Evolutionary conservation across 129 eudicot genomes (phyloP), one percentile per base, ranked within the genome.

Genomic region (Tagetes erecta): DNA sequence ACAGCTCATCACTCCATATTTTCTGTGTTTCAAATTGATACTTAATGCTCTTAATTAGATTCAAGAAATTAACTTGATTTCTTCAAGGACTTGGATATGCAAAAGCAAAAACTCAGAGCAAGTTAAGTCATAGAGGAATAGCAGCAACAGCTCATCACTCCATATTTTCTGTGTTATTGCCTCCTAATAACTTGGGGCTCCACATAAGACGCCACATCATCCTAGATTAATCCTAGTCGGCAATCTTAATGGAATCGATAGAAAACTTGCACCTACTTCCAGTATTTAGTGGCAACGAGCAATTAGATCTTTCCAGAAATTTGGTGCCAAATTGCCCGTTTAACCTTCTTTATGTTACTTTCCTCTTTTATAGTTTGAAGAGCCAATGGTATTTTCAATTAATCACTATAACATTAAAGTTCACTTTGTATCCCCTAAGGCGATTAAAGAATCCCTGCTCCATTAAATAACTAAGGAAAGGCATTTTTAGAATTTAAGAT

Each of bases 381-480:
- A 74, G 47, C 69, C 78, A 12, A 36, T 11, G 34, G 27, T 39
- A 13, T 3, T 31, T 12, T 20, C 9, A n/a, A 40, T 33, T 42
- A 35, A 67, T 4, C 42, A 35, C 74, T 33, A 14, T 37, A 57
- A 45, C 39, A 13, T 7, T 34, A 41, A 8, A 44, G 13, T 42
- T 67, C 34, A 39, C 49, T 41, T 67, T 8, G 44, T 42, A 35
- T 51, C 50, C 65, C 60, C 59, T 39, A 56, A 41, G n/a, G 11
- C 36, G 68, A 76, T 56, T 44, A 66, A 76, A 38, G 11, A 33
- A 53, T 42, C 47, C 74, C 42, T 20, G 20, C 70, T 67, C 45
- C 46, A 56, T 60, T 31, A 52, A 14, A 33, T 42, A 14, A 42
- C 35, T 47, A 67, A 10, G 59, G 45, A 44, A 67, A 34, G 10